These are phyloP conservation scores for Zygosaccharomyces kombuchaensis DNA, from an alignment of 805 yeast genomes.

Conservation along the genomic window DNA sequence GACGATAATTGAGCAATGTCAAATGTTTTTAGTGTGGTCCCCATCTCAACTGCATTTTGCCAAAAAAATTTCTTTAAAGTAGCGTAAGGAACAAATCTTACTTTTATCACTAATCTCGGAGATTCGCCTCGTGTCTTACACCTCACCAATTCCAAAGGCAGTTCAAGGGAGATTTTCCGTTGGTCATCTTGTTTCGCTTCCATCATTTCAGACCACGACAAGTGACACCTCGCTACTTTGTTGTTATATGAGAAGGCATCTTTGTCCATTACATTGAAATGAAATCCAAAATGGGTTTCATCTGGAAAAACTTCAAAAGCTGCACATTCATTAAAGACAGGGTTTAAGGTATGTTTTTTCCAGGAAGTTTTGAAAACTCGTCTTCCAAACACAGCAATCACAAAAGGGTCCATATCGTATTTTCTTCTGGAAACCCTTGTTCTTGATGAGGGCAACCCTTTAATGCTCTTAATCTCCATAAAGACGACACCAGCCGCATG, in stretches of 20 bases:
- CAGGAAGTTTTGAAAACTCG: constrained; percentile 82
- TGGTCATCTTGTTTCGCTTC: constrained; percentile 28
- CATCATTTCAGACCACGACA: constrained; percentile 50
- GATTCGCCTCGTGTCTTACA: constrained; percentile 7
- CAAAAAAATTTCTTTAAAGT: constrained; percentile 65
- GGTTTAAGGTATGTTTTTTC: constrained; percentile 76
- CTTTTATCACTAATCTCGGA: constrained; percentile 56
- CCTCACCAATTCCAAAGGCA: constrained; percentile 36
- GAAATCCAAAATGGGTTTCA: constrained; percentile 62
- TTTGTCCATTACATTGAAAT: constrained; percentile 74
- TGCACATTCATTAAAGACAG: constrained; percentile 73
- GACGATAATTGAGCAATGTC: constrained; percentile 55
- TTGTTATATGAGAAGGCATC: constrained; percentile 83
- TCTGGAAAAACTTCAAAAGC: constrained; percentile 70
- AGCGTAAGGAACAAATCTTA: constrained; percentile 63
- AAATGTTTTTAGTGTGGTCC: constrained; percentile 40
- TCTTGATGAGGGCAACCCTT: constrained; percentile 72
- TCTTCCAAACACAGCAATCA: constrained; percentile 84
- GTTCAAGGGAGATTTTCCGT: constrained; percentile 29
- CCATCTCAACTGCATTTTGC: constrained; percentile 49
- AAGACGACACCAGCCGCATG: constrained; percentile 63
- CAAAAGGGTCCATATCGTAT: constrained; percentile 96
- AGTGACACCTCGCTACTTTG: constrained; percentile 61
- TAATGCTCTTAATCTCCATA: constrained; percentile 68
- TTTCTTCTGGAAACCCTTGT: constrained; percentile 57